These are phyloP conservation scores for Metschnikowia reukaufii DNA, from an alignment of 805 yeast genomes.

Conservation along the genomic window DNA sequence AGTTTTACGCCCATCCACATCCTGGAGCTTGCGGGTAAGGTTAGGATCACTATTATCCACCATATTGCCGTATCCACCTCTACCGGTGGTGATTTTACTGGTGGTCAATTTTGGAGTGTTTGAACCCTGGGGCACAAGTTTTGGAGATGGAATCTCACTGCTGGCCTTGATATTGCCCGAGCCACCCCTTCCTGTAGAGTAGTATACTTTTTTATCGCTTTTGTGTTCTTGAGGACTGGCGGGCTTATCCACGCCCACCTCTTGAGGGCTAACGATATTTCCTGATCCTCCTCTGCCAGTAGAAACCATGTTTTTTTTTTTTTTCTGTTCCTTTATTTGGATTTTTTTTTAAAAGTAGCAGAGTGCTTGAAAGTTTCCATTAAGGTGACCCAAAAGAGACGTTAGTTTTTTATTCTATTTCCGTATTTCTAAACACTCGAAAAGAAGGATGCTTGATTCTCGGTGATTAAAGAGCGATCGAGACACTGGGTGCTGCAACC, in stretches of 20 bases:
- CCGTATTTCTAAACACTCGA: not conserved
- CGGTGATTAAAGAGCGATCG: not conserved
- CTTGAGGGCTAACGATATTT: slow-evolving; percentile 23
- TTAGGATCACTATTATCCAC: slow-evolving; percentile 58
- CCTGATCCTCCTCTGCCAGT: slow-evolving; percentile 45
- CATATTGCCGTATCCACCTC: slow-evolving; percentile 83
- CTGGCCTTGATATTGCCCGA: slow-evolving; percentile 63
- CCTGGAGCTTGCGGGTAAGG: slow-evolving; percentile 62
- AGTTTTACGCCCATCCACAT: slow-evolving; percentile 46
- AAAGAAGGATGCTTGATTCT: not conserved
- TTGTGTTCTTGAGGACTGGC: slow-evolving; percentile 12
- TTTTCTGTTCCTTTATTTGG: not conserved
- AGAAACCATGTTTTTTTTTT: slow-evolving; percentile 18
- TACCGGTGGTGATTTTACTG: slow-evolving; percentile 64
- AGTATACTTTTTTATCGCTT: slow-evolving; percentile 36
- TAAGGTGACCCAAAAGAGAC: too few relatives aligned
- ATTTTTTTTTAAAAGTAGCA: too few relatives aligned
- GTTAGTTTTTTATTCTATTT: too few relatives aligned
- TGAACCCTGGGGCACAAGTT: slow-evolving; percentile 56
- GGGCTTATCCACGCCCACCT: slow-evolving; percentile 12
- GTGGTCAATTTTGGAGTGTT: slow-evolving; percentile 59
- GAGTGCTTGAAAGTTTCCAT: too few relatives aligned
- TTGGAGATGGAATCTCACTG: slow-evolving; percentile 49
- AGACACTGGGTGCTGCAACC: not conserved
- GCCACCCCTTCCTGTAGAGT: slow-evolving; percentile 80